These are phyloP conservation scores for Carallia brachiata DNA, from an alignment of 345 rosid species.

Conservation along the genomic window DNA sequence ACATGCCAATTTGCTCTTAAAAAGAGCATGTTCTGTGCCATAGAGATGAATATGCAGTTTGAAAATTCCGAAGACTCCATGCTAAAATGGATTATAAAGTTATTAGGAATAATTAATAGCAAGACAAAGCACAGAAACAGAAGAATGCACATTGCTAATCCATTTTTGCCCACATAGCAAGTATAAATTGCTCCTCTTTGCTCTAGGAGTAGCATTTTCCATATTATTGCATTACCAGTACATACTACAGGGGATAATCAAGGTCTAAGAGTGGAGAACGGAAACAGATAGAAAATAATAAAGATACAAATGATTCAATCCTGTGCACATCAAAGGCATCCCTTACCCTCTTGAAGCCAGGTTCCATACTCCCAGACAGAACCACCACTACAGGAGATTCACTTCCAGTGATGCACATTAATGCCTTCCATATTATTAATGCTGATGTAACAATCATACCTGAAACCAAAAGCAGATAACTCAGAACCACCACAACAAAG, in stretches of 20 bases:
- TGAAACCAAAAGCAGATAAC: constrained; percentile 21
- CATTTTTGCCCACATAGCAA: neutral
- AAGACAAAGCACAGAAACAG: too few relatives aligned
- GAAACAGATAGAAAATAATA: neutral
- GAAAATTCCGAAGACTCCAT: too few relatives aligned
- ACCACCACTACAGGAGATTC: constrained; percentile 99
- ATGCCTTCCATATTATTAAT: constrained; percentile 86
- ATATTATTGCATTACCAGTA: neutral
- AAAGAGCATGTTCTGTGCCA: too few relatives aligned
- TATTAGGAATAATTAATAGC: too few relatives aligned
- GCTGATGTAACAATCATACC: constrained; percentile 98
- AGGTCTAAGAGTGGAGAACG: neutral
- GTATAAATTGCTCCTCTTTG: neutral
- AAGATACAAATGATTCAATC: neutral
- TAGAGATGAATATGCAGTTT: too few relatives aligned
- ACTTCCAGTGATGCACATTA: constrained; percentile 96
- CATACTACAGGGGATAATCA: neutral
- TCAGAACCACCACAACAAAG: neutral
- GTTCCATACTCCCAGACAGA: constrained; percentile 99
- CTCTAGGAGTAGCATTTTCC: neutral
- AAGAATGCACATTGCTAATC: neutral
- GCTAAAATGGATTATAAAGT: too few relatives aligned
- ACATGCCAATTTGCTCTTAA: too few relatives aligned
- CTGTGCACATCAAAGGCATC: neutral
- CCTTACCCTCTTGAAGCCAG: constrained; percentile 91